Conservation (phyloP, 352 stramenopile species). For the Phytophthora hybrid region DNA sequence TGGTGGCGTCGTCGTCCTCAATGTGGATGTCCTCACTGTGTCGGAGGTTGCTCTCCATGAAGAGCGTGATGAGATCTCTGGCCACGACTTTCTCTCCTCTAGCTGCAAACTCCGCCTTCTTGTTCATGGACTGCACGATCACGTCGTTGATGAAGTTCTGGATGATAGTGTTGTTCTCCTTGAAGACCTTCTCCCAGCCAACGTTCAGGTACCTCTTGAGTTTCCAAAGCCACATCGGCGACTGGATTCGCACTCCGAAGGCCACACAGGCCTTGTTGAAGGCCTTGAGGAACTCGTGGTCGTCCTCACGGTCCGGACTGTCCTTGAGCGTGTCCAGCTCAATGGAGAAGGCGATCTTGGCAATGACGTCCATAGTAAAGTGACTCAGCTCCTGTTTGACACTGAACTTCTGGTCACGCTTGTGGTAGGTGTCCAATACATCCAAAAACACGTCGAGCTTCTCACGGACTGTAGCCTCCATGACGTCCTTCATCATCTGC, state of each 20-base stretch:
- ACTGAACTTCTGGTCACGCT: slow-evolving; percentile 36
- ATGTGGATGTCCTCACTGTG: slow-evolving; percentile 36
- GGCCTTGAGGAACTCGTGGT: slow-evolving; percentile 57
- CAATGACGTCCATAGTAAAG: slow-evolving; percentile 73
- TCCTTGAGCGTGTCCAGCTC: slow-evolving; percentile 53
- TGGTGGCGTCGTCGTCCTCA: slow-evolving; percentile 44
- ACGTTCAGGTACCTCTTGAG: slow-evolving; percentile 44
- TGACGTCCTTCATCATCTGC: slow-evolving; percentile 55
- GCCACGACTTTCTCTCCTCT: slow-evolving; percentile 44
- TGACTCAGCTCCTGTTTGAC: slow-evolving; percentile 58
- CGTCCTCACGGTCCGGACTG: slow-evolving; percentile 39
- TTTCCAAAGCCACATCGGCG: slow-evolving; percentile 48
- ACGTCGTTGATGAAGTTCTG: slow-evolving; percentile 58
- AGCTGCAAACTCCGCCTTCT: slow-evolving; percentile 56
- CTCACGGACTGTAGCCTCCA: slow-evolving; percentile 47
- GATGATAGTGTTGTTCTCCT: slow-evolving; percentile 49
- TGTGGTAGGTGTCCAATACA: slow-evolving; percentile 29
- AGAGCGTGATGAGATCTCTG: slow-evolving; percentile 58
- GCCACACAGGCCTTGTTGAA: slow-evolving; percentile 50
- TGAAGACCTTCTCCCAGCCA: slow-evolving; percentile 51
- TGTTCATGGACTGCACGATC: slow-evolving; percentile 57
- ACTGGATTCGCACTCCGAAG: slow-evolving; percentile 42
- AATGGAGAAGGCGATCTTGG: slow-evolving; percentile 62
- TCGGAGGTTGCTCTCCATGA: slow-evolving; percentile 49
- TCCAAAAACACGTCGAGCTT: slow-evolving; percentile 43